Evolutionary conservation across 352 stramenopile genomes (phyloP).

Genomic region (Globisporangium uncinulatum): DNA sequence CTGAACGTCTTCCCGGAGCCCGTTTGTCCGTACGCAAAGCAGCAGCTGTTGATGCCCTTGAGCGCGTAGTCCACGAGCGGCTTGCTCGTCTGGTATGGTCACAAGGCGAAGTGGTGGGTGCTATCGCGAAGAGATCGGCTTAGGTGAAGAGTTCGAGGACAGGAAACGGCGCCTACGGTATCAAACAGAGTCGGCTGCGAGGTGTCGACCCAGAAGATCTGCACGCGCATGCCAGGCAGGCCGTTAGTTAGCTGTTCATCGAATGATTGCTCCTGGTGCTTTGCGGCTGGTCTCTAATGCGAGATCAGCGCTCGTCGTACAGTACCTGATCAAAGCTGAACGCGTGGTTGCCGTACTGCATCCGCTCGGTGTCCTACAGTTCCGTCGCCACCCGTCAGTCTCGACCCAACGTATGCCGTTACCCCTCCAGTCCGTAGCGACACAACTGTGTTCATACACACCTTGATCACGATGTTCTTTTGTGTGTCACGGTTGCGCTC

Average conservation of each 20-base stretch:
- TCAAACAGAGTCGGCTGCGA: constrained; percentile 68
- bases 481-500: constrained; percentile 68
- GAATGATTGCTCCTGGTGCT: no score
- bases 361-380: constrained; percentile 65
- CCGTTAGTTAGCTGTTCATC: no score
- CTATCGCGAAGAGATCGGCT: neutral
- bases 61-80: constrained; percentile 87
- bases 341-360: constrained; percentile 83
- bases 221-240: neutral
- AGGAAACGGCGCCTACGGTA: constrained; percentile 22
- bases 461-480: constrained; percentile 84
- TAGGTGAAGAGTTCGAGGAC: neutral
- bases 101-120: neutral
- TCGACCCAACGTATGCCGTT: no score
- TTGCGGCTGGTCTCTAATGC: neutral
- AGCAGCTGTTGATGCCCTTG: constrained; percentile 92
- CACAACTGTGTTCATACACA: constrained; percentile 3
- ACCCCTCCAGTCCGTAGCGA: no score
- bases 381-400: neutral
- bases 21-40: constrained; percentile 91
- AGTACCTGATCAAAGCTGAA: constrained; percentile 81
- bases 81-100: constrained; percentile 55
- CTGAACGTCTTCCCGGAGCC: constrained; percentile 83
- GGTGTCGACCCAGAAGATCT: constrained; percentile 84
- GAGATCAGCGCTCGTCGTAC: neutral